These are phyloP conservation scores for Dionaea muscipula DNA, from an alignment of 179 eudicot species.

Conservation along the genomic window DNA sequence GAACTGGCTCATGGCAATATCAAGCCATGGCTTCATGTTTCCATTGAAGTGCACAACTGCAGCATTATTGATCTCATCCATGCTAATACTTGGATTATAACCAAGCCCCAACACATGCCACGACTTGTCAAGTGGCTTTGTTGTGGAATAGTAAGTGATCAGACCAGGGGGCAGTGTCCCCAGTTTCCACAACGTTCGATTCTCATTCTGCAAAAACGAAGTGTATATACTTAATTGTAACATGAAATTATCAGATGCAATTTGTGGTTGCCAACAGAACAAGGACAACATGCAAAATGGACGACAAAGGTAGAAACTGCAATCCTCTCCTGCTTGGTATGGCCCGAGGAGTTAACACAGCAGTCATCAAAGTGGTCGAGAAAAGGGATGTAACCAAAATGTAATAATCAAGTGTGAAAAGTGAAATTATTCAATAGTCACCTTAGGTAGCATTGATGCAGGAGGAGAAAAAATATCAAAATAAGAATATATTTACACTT, in stretches of 20 bases:
- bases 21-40: slow-evolving; percentile 87
- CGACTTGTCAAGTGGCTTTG: slow-evolving; percentile 77
- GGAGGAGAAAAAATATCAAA: neutral
- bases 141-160: slow-evolving; percentile 68
- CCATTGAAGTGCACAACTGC: slow-evolving; percentile 85
- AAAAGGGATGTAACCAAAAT: too few species aligned
- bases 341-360: too few species aligned
- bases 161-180: slow-evolving; percentile 73
- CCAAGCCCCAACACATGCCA: slow-evolving; percentile 87
- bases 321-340: neutral
- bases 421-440: too few species aligned
- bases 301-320: neutral
- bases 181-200: slow-evolving; percentile 67
- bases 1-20: slow-evolving; percentile 69
- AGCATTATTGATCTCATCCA: slow-evolving; percentile 64
- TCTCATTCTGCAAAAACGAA: slow-evolving; percentile 51
- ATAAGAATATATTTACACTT: too few species aligned
- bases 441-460: too few species aligned
- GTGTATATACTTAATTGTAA: slow-evolving; percentile 2
- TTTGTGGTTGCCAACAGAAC: neutral
- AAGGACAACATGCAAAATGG: neutral
- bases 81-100: slow-evolving; percentile 66
- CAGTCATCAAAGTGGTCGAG: too few species aligned
- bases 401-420: too few species aligned
- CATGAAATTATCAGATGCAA: too few species aligned